These are phyloP conservation scores for Calonectria hawksworthii DNA, from an alignment of 2,329 filamentous ascomycete genomes.

Conservation along the genomic window DNA sequence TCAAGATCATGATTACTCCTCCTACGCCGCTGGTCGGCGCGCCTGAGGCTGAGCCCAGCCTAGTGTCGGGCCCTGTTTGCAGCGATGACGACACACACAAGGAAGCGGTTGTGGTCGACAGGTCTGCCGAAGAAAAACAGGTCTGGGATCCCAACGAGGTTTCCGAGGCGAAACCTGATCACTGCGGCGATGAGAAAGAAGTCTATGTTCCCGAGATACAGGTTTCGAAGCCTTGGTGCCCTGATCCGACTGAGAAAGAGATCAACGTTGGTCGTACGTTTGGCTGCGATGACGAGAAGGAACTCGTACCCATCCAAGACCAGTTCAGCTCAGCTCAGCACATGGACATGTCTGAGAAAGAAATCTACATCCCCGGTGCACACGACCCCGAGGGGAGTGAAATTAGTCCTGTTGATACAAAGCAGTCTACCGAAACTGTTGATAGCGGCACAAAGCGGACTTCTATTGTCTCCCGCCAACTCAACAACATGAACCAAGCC, in stretches of 20 bases:
- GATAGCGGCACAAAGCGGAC: background rate
- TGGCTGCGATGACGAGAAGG: background rate
- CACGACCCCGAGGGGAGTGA: background rate
- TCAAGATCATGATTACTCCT: constrained; percentile 37
- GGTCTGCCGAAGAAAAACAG: constrained; percentile 33
- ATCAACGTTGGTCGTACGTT: background rate
- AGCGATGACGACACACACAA: constrained; percentile 29
- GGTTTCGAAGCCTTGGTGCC: background rate
- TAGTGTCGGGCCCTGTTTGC: background rate
- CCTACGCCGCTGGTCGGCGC: constrained; percentile 29
- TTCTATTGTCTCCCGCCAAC: constrained; percentile 11
- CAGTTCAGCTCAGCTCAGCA: background rate
- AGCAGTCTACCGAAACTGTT: background rate
- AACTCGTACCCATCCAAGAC: background rate
- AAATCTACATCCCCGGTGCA: background rate
- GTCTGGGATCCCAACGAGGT: constrained; percentile 1
- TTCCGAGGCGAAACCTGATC: background rate
- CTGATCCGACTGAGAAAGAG: constrained; percentile 29
- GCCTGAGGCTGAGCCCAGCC: background rate
- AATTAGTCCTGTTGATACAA: background rate
- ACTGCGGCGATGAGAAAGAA: background rate
- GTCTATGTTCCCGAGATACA: constrained; percentile 7
- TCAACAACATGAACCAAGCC: constrained; percentile 29
- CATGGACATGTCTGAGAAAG: constrained; percentile 3
- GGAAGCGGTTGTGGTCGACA: constrained; percentile 20